phyloP scores from a whole-genome alignment of 2,329 filamentous ascomycete species.

The Gyromitra esculenta region DNA sequence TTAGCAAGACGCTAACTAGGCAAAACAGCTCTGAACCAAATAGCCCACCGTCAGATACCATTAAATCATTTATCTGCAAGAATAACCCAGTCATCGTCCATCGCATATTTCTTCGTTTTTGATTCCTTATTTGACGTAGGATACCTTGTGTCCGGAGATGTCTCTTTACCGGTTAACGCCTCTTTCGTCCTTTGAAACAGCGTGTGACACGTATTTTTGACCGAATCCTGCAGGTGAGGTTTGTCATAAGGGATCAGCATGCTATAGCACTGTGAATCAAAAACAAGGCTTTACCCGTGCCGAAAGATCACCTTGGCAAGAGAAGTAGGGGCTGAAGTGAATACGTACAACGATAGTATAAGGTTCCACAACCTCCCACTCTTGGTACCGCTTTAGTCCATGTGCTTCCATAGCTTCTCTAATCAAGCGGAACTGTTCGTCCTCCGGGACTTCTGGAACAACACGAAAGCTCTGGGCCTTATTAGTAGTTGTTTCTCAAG shows the following conservation, averaged over 20 bases:
- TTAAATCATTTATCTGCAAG: no score
- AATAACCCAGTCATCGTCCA: no score
- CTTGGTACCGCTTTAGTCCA: conserved; percentile 13
- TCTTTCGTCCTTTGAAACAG: not conserved
- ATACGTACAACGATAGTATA: conserved; percentile 17
- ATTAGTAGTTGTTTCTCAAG: not conserved
- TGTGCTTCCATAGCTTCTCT: conserved; percentile 16
- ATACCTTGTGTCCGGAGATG: not conserved
- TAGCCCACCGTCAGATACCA: no score
- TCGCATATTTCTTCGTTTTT: not conserved
- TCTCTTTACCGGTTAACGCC: not conserved
- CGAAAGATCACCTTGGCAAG: no score
- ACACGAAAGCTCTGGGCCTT: conserved; percentile 14
- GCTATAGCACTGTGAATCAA: not conserved
- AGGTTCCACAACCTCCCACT: conserved; percentile 15
- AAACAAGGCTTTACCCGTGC: not conserved
- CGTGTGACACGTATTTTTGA: conserved; percentile 19
- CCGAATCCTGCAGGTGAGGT: not conserved
- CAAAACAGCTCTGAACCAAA: no score
- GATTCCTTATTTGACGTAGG: not conserved
- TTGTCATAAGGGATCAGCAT: not conserved
- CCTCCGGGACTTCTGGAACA: conserved; percentile 1
- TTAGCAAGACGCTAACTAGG: no score
- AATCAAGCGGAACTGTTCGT: conserved; percentile 9
- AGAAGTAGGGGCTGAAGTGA: not conserved